Evolutionary conservation across 2,329 filamentous ascomycete species (phyloP).

Genomic region (Cladosporium oxysporum): DNA sequence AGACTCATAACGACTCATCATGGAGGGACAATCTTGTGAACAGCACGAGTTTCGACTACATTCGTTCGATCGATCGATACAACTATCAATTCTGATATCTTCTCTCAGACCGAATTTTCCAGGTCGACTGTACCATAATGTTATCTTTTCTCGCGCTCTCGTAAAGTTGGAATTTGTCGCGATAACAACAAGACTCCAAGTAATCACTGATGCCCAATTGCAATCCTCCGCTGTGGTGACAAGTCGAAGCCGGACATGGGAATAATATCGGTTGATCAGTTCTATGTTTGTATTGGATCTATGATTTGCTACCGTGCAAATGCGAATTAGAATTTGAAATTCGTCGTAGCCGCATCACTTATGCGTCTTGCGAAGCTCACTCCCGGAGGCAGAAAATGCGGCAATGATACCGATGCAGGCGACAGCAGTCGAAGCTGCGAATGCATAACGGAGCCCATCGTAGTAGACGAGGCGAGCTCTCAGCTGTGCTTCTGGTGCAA

Average conservation of each 20-base stretch:
- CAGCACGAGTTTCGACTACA: background rate
- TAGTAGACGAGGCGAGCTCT: background rate
- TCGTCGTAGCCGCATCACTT: background rate
- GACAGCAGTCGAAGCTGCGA: background rate
- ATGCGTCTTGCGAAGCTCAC: background rate
- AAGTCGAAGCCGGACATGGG: slow-evolving; percentile 16
- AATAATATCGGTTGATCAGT: background rate
- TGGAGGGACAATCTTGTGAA: background rate
- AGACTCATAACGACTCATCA: background rate
- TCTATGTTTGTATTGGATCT: too few species aligned
- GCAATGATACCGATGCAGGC: background rate
- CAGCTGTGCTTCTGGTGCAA: background rate
- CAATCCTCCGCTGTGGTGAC: slow-evolving; percentile 22
- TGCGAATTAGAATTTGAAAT: background rate
- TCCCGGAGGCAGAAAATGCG: background rate
- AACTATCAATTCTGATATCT: too few species aligned
- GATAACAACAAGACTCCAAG: slow-evolving; percentile 22
- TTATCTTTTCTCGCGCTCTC: slow-evolving; percentile 18
- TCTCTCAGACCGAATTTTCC: slow-evolving; percentile 19
- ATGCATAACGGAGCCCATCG: background rate
- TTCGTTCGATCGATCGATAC: background rate
- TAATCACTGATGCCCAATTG: slow-evolving; percentile 27
- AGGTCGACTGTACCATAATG: slow-evolving; percentile 25
- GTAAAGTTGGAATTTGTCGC: slow-evolving; percentile 23
- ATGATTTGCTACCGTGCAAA: background rate